phyloP scores from a whole-genome alignment of 352 stramenopile genomes.

The Globisporangium cystogenes region DNA sequence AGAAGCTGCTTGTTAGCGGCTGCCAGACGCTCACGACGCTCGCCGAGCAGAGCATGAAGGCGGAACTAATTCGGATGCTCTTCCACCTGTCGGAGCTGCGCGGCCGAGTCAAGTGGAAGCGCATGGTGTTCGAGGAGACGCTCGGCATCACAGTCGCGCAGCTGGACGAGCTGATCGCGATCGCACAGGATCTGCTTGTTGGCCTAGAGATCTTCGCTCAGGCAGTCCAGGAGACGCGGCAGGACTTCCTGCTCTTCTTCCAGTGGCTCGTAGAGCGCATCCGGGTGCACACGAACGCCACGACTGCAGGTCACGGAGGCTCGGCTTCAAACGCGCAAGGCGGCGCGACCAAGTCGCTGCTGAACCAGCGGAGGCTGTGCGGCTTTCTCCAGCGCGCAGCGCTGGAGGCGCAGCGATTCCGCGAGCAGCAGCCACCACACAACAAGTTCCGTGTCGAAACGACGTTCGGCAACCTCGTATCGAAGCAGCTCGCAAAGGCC shows the following conservation, averaged over 20 bases:
- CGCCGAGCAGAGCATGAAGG: slow-evolving; percentile 33
- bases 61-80: slow-evolving; percentile 25
- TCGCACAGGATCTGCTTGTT: slow-evolving; percentile 29
- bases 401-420: slow-evolving; percentile 27
- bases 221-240: slow-evolving; percentile 40
- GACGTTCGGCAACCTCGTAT: slow-evolving; percentile 63
- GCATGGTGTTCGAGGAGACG: slow-evolving; percentile 16
- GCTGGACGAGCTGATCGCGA: slow-evolving; percentile 31
- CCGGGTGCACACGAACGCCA: slow-evolving; percentile 43
- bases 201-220: slow-evolving; percentile 37
- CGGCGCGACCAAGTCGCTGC: slow-evolving; percentile 31
- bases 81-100: slow-evolving; percentile 54
- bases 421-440: slow-evolving; percentile 27
- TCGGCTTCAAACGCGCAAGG: neutral
- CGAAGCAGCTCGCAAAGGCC: slow-evolving; percentile 16
- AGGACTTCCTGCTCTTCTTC: slow-evolving; percentile 63
- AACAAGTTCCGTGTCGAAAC: slow-evolving; percentile 51
- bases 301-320: slow-evolving; percentile 2
- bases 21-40: slow-evolving; percentile 29
- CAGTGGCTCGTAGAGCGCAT: slow-evolving; percentile 61
- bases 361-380: slow-evolving; percentile 53
- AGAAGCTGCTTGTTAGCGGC: slow-evolving; percentile 38
- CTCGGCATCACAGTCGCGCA: slow-evolving; percentile 31
- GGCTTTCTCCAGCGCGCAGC: slow-evolving; percentile 45
- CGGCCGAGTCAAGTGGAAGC: slow-evolving; percentile 43